Base-by-base conservation (phyloP, 2,329 filamentous ascomycete genomes). In the Penicillium nordicum region DNA sequence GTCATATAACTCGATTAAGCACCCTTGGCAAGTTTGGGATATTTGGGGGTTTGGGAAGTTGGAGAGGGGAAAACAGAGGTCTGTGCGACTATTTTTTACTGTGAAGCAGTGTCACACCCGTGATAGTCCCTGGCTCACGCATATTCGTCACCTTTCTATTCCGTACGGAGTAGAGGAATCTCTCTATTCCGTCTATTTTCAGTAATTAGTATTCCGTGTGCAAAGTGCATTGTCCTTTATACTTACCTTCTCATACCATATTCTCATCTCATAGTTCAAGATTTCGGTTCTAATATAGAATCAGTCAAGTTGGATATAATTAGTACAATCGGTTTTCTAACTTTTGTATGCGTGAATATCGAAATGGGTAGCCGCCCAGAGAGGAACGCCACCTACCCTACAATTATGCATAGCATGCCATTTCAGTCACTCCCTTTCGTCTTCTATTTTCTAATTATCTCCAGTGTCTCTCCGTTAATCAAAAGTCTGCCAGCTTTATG, bases 1-100 rank as follows among this genome's bases (percentile, higher is more conserved):
- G 59, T 59, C 50, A 59, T 34, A 52, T 40, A 42, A 14, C 14
- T 29, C 16, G 21, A 51, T 43, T 55, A 51, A 55, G 53, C 46
- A 55, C 53, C 46, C 16, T 42, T 41, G 7, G 25, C 6, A 7
- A 27, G 7, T 2, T 27, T 27, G 25, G 23, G 34, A 30, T n/a
- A 18, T 38, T 38, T 27, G 18, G 10, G 47, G 11, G 30, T 14
- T 37, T 50, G 23, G 10, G 23, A 29, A 38, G 45, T 36, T 47
- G 21, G 36, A 41, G 37, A 27, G 16, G 3, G 9, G 16, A 42
- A 34, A 23, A 18, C 3, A 4, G 5, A 6, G 36, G 42, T 49
- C 57, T 41, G 53, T 56, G 48, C 53, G 8, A 9, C 36, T 23
- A 25, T 34, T 29, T 29, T 42, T 44, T 40, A 38, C 43, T 48